Evolutionary conservation across 805 yeast species (phyloP).

Genomic region (Teunomyces lycoperdinae): DNA sequence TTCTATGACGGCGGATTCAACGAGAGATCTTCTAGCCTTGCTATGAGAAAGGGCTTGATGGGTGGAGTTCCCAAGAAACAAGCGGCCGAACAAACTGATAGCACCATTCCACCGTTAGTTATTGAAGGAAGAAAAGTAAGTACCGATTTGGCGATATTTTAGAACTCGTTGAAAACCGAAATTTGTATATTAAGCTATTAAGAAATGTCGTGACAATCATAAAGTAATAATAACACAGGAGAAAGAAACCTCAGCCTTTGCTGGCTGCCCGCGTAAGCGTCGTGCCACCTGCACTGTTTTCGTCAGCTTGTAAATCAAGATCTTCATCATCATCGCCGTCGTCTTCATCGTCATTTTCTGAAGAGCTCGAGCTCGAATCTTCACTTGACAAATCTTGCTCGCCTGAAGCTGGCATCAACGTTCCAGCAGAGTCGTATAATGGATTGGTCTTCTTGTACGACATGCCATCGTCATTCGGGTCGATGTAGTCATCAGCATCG

Average conservation of each 20-base stretch:
- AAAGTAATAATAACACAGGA: neutral
- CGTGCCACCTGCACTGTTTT: constrained; percentile 13
- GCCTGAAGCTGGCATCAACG: constrained; percentile 7
- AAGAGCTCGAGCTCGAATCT: constrained; percentile 28
- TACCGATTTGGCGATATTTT: constrained; percentile 7
- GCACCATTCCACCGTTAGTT: constrained; percentile 34
- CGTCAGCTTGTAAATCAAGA: neutral
- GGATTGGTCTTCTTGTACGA: constrained; percentile 67
- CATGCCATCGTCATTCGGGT: constrained; percentile 79
- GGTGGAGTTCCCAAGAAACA: constrained; percentile 72
- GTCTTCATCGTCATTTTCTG: constrained; percentile 20
- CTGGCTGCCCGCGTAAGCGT: constrained; percentile 41
- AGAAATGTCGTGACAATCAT: constrained; percentile 1
- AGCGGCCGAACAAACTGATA: constrained; percentile 21
- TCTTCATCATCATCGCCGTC: constrained; percentile 10
- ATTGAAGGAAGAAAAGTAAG: constrained; percentile 31
- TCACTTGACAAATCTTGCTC: constrained; percentile 29
- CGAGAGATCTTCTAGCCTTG: constrained; percentile 73
- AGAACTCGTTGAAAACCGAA: neutral
- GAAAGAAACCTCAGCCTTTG: constrained; percentile 23
- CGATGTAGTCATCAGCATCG: constrained; percentile 64
- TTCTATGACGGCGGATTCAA: constrained; percentile 71
- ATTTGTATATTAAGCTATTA: constrained; percentile 3
- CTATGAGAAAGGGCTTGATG: constrained; percentile 88
- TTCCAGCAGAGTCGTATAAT: constrained; percentile 46